Evolutionary conservation across 805 yeast genomes (phyloP).

Genomic region (Starmerella khaoyaiensis): DNA sequence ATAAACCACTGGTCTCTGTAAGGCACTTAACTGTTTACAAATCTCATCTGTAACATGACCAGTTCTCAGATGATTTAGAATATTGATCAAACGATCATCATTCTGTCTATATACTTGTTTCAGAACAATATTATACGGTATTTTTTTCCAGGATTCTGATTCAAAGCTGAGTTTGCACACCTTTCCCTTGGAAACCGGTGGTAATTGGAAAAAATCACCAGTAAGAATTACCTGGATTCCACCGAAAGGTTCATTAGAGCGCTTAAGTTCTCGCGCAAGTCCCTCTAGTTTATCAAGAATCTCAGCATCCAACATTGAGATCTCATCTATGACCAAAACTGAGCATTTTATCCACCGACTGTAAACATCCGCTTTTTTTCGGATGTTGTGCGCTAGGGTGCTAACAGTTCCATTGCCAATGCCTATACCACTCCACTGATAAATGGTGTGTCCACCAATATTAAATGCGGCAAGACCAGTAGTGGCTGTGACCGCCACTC

Average conservation of each 20-base stretch:
- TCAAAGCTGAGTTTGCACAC: constrained; percentile 58
- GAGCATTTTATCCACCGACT: constrained; percentile 54
- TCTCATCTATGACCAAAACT: constrained; percentile 77
- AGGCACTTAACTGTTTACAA: constrained; percentile 34
- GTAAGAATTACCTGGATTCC: constrained; percentile 80
- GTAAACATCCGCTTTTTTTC: constrained; percentile 25
- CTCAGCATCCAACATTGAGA: constrained; percentile 80
- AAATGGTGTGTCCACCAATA: constrained; percentile 79
- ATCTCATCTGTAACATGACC: constrained; percentile 49
- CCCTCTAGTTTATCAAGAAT: constrained; percentile 59
- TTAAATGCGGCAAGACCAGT: constrained; percentile 92
- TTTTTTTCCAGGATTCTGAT: constrained; percentile 53
- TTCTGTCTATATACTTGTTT: constrained; percentile 77
- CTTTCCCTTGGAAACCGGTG: constrained; percentile 48
- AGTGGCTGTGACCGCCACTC: constrained; percentile 81
- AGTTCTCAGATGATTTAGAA: constrained; percentile 68
- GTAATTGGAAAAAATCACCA: constrained; percentile 92
- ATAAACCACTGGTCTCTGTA: constrained; percentile 42
- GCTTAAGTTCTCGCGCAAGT: constrained; percentile 47
- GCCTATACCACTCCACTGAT: constrained; percentile 74
- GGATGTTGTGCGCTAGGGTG: constrained; percentile 5
- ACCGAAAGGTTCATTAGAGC: constrained; percentile 61
- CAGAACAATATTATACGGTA: constrained; percentile 48
- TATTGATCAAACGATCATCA: constrained; percentile 57
- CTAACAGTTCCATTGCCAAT: constrained; percentile 42